phyloP scores from a whole-genome alignment of 176 grass and related monocot genomes.

The Stipa capillata region DNA sequence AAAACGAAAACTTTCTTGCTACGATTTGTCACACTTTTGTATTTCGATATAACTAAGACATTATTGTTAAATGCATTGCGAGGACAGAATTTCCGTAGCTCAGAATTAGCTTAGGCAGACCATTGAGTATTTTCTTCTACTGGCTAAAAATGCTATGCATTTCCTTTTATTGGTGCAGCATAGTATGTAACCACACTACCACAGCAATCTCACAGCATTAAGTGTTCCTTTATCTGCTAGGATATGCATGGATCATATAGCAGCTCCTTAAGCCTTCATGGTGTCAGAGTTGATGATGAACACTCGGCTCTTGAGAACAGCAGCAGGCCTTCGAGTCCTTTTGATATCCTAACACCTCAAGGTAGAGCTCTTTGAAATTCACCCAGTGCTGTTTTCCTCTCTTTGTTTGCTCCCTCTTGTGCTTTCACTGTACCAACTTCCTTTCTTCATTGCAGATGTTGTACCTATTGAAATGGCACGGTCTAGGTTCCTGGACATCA shows the following conservation, averaged over 20 bases:
- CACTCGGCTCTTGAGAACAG: conserved; percentile 52
- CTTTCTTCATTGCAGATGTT: conserved; percentile 42
- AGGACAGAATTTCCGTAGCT: background rate
- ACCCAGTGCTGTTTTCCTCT: background rate
- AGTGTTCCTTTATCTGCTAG: conserved; percentile 17
- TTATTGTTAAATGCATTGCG: background rate
- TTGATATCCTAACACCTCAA: conserved; percentile 54
- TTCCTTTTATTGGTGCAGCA: background rate
- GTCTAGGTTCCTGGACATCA: conserved; percentile 61
- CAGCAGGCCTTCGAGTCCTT: conserved; percentile 57
- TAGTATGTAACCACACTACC: background rate
- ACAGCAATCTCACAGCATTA: background rate
- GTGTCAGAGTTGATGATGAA: conserved; percentile 57
- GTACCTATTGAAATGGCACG: conserved; percentile 64
- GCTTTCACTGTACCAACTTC: background rate
- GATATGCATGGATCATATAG: conserved; percentile 54
- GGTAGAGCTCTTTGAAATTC: conserved; percentile 21
- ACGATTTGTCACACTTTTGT: background rate
- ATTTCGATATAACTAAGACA: background rate
- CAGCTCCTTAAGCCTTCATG: conserved; percentile 54
- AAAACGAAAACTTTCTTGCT: background rate
- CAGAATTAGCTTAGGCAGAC: background rate
- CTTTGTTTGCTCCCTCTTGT: background rate
- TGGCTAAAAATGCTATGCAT: background rate
- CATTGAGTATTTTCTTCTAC: background rate